Conservation (phyloP, 352 stramenopile genomes). For the Aphanomyces stellatus region DNA sequence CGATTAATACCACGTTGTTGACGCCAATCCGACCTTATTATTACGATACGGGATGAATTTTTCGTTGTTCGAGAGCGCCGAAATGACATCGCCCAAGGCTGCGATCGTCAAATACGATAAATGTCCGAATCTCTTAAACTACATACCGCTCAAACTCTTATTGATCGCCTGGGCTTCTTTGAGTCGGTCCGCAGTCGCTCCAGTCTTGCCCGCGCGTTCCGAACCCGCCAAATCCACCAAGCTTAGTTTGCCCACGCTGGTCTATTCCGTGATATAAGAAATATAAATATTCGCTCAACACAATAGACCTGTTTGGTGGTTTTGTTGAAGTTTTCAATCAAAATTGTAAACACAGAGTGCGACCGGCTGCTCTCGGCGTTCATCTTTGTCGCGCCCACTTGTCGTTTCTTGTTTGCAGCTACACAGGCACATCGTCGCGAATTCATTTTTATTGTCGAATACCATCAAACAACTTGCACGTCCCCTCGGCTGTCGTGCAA, state of each 20-base stretch:
- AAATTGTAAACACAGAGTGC: slow-evolving; percentile 85
- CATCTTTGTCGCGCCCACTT: slow-evolving; percentile 89
- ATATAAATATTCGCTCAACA: not conserved
- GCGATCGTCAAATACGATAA: too few relatives aligned
- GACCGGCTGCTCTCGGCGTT: slow-evolving; percentile 86
- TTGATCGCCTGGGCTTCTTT: slow-evolving; percentile 88
- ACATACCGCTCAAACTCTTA: slow-evolving; percentile 75
- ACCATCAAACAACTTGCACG: slow-evolving; percentile 75
- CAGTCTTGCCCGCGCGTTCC: slow-evolving; percentile 80
- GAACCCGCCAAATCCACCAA: slow-evolving; percentile 85
- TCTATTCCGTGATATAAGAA: slow-evolving; percentile 19
- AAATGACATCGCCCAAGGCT: slow-evolving; percentile 89
- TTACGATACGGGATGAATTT: slow-evolving; percentile 93
- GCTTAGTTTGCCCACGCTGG: slow-evolving; percentile 70
- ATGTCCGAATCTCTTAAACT: not conserved
- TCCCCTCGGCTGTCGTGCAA: slow-evolving; percentile 56
- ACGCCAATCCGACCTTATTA: slow-evolving; percentile 59
- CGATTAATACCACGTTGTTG: not conserved
- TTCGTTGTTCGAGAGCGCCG: slow-evolving; percentile 80
- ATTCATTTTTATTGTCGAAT: not conserved
- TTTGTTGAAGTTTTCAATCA: slow-evolving; percentile 85
- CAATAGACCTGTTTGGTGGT: slow-evolving; percentile 55
- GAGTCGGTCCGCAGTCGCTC: slow-evolving; percentile 70
- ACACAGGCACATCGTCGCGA: not conserved
- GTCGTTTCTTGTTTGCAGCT: slow-evolving; percentile 77